Base-by-base conservation (phyloP, 2,329 filamentous ascomycete species). In the Tricladium varicosporioides region DNA sequence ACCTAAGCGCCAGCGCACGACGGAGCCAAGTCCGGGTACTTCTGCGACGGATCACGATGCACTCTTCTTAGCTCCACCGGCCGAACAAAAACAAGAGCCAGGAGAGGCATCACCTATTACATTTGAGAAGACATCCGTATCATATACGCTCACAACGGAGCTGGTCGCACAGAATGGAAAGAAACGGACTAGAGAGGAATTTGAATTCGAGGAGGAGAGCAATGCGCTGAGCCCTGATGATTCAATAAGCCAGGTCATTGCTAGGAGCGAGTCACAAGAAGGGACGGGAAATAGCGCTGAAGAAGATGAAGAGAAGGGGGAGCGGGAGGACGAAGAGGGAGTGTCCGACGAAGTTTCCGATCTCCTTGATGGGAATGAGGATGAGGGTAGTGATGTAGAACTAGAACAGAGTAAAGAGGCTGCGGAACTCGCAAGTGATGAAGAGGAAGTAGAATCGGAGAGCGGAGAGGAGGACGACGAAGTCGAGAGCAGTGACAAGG, bases 1-100 rank as follows among this genome's bases (percentile, higher is more conserved):
- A 13, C 69, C 69, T 32, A 70, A 70, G 47, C 69, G 69, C 47
- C 70, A 63, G 40, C 67, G 68, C 18, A 71, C 69, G 15, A 48
- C 63, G 19, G 66, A 59, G 15, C 63, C 56, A 8, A 18, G 22
- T 5, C n/a, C 63, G 54, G 52, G 49, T 15, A 62, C 62, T n/a
- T 58, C 64, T 10, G 48, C 47, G 5, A 53, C 44, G 43, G 48
- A 53, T 11, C 46, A 47, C 18, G 60, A 64, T 15, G 56, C 54
- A 42, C 48, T 43, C 7, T 66, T 61, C 31, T 13, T 57, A 13
- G 32, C 47, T 18, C 62, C 63, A 1, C 36, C 47, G 7, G 63
- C 62, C 13, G 65, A 66, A 32, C 61, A 61, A 48, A 58, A 52
- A 53, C 43, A 54, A 45, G 56, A 45, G 16, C 65, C 61, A 51